These are phyloP conservation scores for Aspergillus puulaauensis DNA, from an alignment of 2,329 filamentous ascomycete genomes.

Conservation along the genomic window DNA sequence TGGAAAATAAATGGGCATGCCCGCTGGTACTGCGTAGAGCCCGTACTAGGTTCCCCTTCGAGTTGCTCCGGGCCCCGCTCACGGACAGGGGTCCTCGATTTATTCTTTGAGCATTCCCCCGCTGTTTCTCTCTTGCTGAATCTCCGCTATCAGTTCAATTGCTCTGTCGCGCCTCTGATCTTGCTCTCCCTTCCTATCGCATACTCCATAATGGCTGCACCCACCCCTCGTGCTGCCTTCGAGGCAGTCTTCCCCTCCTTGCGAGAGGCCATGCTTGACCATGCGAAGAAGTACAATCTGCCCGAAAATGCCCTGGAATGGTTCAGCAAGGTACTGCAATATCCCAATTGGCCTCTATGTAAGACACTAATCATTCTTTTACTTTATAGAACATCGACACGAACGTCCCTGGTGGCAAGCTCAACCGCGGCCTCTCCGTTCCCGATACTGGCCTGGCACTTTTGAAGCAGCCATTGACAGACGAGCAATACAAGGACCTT, in stretches of 20 bases:
- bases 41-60: not conserved
- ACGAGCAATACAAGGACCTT: constrained; percentile 84
- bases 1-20: not conserved
- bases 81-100: not conserved
- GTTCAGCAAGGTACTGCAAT: constrained; percentile 69
- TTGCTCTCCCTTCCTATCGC: not conserved
- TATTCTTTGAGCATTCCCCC: not conserved
- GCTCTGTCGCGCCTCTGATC: not conserved
- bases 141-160: constrained; percentile 1
- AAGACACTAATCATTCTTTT: not conserved
- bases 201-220: constrained; percentile 62
- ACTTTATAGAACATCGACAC: constrained; percentile 56
- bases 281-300: constrained; percentile 79
- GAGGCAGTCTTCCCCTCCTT: constrained; percentile 87
- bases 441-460: constrained; percentile 85
- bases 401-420: constrained; percentile 93
- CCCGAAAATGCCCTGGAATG: constrained; percentile 78
- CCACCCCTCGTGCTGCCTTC: constrained; percentile 71
- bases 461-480: constrained; percentile 67
- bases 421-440: constrained; percentile 97
- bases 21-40: not conserved
- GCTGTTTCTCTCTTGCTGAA: not conserved
- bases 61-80: constrained; percentile 8
- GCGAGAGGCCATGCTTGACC: constrained; percentile 74
- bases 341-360: too few relatives aligned